These are phyloP conservation scores for Sugiyamaella americana DNA, from an alignment of 805 yeast genomes.

Conservation along the genomic window DNA sequence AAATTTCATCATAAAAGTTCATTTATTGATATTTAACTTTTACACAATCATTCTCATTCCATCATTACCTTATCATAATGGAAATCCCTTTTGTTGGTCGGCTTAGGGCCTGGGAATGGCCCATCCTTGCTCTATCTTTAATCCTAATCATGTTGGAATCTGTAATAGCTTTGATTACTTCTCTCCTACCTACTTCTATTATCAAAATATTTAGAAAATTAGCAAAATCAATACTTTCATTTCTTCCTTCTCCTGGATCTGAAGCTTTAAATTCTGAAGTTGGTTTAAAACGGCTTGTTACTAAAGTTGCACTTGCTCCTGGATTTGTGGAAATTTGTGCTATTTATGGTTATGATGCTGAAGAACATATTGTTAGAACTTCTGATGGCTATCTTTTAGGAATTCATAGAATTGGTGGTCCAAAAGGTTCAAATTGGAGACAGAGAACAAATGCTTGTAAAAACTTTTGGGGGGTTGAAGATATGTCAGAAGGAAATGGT, in stretches of 20 bases:
- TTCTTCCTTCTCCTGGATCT: slow-evolving; percentile 1
- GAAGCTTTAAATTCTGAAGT: slow-evolving; percentile 9
- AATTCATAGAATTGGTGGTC: slow-evolving; percentile 53
- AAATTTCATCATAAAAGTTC: too few species aligned
- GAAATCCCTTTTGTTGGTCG: slow-evolving; percentile 30
- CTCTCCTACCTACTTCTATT: slow-evolving; percentile 25
- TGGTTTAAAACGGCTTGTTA: slow-evolving; percentile 6
- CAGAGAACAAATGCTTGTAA: not conserved
- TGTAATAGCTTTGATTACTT: slow-evolving; percentile 26
- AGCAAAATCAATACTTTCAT: slow-evolving; percentile 11
- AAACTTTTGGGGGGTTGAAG: not conserved
- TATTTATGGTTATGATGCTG: slow-evolving; percentile 62
- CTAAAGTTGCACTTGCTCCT: slow-evolving; percentile 22
- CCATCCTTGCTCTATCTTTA: slow-evolving; percentile 29
- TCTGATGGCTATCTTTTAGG: slow-evolving; percentile 71
- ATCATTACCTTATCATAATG: slow-evolving; percentile 11
- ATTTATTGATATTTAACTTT: too few species aligned
- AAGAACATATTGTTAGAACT: slow-evolving; percentile 73
- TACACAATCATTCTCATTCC: too few species aligned
- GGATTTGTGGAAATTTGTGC: slow-evolving; percentile 59
- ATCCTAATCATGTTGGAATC: slow-evolving; percentile 28
- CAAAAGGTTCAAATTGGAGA: slow-evolving; percentile 18
- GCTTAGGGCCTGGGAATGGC: slow-evolving; percentile 30
- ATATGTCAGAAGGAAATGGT: not conserved
- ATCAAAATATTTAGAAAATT: slow-evolving; percentile 22